phyloP scores from a whole-genome alignment of 2,329 filamentous ascomycete species.

The Paraphoma sp. region DNA sequence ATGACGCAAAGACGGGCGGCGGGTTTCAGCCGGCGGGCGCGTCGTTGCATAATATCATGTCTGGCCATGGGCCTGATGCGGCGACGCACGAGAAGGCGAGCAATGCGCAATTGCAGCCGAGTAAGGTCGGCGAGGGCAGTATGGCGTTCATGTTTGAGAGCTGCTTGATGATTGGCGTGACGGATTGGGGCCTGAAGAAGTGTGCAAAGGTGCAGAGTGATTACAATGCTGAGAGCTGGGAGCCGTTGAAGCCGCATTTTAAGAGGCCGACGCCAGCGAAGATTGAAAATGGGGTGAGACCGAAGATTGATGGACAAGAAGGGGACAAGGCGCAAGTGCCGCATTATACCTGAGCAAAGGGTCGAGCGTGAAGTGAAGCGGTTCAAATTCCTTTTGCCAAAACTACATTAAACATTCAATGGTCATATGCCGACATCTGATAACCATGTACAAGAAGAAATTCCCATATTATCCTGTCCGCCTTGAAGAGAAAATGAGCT shows the following conservation, averaged over 20 bases:
- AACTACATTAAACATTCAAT: slow-evolving; percentile 6
- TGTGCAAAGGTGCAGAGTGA: slow-evolving; percentile 74
- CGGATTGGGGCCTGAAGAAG: slow-evolving; percentile 73
- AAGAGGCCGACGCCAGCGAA: slow-evolving; percentile 34
- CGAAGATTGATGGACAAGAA: neutral
- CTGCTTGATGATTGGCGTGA: slow-evolving; percentile 73
- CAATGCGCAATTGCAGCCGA: slow-evolving; percentile 60
- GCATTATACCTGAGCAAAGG: slow-evolving; percentile 1
- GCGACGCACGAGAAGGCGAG: slow-evolving; percentile 65
- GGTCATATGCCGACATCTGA: neutral
- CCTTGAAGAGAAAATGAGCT: neutral
- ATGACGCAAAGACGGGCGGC: slow-evolving; percentile 64
- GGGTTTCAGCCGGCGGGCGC: slow-evolving; percentile 70
- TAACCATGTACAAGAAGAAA: slow-evolving; percentile 22
- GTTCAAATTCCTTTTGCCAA: too few relatives aligned
- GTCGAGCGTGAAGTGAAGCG: too few relatives aligned
- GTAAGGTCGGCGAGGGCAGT: slow-evolving; percentile 68
- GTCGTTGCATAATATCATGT: slow-evolving; percentile 76
- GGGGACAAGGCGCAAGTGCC: slow-evolving; percentile 9
- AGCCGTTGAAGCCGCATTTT: slow-evolving; percentile 56
- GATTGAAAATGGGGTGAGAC: slow-evolving; percentile 32
- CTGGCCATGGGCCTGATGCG: slow-evolving; percentile 70
- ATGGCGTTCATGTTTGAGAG: slow-evolving; percentile 74
- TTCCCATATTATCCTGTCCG: slow-evolving; percentile 4
- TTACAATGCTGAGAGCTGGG: slow-evolving; percentile 86